phyloP scores from a whole-genome alignment of 805 yeast genomes.

The Barnettozyma sp. region DNA sequence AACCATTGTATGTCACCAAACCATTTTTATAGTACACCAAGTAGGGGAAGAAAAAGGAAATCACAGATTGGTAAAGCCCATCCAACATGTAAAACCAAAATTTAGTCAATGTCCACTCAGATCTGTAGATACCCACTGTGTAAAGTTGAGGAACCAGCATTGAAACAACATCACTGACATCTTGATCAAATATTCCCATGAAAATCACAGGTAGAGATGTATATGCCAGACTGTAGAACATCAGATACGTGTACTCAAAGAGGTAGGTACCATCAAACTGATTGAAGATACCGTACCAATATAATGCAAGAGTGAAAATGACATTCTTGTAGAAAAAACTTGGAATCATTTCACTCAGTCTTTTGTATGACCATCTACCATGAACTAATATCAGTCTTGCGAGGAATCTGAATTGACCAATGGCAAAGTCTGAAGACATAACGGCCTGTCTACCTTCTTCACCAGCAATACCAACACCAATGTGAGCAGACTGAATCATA shows the following conservation, averaged over 20 bases:
- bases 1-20: constrained; percentile 45
- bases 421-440: constrained; percentile 82
- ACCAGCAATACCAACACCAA: constrained; percentile 88
- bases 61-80: constrained; percentile 68
- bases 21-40: constrained; percentile 39
- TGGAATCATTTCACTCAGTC: constrained; percentile 80
- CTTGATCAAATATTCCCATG: constrained; percentile 75
- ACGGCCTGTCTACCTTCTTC: constrained; percentile 89
- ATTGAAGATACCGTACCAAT: constrained; percentile 73
- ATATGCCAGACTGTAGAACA: constrained; percentile 77
- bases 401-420: constrained; percentile 74
- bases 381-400: constrained; percentile 63
- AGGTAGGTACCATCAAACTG: constrained; percentile 76
- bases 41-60: constrained; percentile 71
- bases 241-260: constrained; percentile 70
- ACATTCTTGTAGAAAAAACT: constrained; percentile 75
- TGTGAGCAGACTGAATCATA: constrained; percentile 83
- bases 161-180: constrained; percentile 63
- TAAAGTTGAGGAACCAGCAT: constrained; percentile 70
- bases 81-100: constrained; percentile 71
- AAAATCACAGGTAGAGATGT: constrained; percentile 78
- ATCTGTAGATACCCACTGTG: constrained; percentile 61
- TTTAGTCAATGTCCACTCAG: constrained; percentile 63
- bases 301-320: constrained; percentile 63
- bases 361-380: constrained; percentile 82